phyloP scores from a whole-genome alignment of 345 rosid species.

The Litchi chinensis region DNA sequence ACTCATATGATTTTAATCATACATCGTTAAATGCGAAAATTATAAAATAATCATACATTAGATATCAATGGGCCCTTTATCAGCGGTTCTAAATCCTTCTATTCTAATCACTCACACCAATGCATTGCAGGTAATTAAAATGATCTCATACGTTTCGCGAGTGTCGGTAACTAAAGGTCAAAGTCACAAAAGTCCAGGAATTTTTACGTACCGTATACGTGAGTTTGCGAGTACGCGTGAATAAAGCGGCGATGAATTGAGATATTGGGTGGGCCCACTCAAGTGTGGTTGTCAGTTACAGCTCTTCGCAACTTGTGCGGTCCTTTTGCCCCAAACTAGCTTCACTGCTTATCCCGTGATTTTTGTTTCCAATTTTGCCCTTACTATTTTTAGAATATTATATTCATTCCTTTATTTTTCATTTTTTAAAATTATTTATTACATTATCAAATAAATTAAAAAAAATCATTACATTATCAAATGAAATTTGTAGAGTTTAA shows the following conservation, averaged over 20 bases:
- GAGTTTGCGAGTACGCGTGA: background rate
- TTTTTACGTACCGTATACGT: background rate
- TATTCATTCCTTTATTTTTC: background rate
- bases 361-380: constrained; percentile 29
- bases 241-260: constrained; percentile 22
- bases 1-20: no score
- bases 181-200: background rate
- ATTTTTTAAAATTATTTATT: background rate
- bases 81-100: background rate
- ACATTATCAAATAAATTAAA: no score
- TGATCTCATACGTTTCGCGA: no score
- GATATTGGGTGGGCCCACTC: constrained; percentile 33
- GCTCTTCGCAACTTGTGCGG: constrained; percentile 43
- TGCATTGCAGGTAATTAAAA: background rate
- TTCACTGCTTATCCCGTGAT: constrained; percentile 3
- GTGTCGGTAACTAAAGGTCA: constrained; percentile 13
- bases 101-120: background rate
- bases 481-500: no score
- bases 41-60: no score
- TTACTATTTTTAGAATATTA: background rate
- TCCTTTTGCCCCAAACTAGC: constrained; percentile 24
- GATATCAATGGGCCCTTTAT: background rate
- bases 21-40: no score
- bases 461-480: no score
- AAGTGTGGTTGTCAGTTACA: constrained; percentile 32